Evolutionary conservation across 768 basidiomycete genomes (phyloP).

Genomic region (Pleurotus citrinopileatus): DNA sequence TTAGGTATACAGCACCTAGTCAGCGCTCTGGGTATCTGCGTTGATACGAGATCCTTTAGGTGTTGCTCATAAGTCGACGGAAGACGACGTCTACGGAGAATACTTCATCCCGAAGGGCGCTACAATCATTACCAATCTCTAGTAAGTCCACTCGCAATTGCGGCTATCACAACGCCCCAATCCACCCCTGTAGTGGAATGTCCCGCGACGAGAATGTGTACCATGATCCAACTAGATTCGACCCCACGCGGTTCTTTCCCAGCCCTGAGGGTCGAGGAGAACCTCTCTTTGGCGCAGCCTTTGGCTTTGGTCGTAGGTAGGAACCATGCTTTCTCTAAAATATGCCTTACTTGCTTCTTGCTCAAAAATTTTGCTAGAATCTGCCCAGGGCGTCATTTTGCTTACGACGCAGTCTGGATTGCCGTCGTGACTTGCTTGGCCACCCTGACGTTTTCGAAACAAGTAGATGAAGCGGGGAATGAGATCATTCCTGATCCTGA

Average conservation of each 20-base stretch:
- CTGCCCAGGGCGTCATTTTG: background rate
- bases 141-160: background rate
- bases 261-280: slow-evolving; percentile 8
- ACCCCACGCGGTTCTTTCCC: slow-evolving; percentile 25
- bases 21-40: background rate
- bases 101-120: slow-evolving; percentile 6
- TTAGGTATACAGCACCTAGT: background rate
- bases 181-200: slow-evolving; percentile 23
- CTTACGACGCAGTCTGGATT: background rate
- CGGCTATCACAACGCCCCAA: no score
- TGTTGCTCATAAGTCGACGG: background rate
- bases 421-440: background rate
- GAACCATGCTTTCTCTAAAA: background rate
- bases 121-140: background rate
- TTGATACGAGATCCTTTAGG: background rate
- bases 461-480: no score
- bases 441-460: no score
- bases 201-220: slow-evolving; percentile 26
- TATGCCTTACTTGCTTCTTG: background rate
- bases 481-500: no score
- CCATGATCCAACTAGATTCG: slow-evolving; percentile 23
- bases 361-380: background rate
- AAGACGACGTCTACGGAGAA: background rate
- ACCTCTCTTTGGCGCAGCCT: slow-evolving; percentile 20
- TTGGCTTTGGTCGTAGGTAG: slow-evolving; percentile 34